Conservation (phyloP, 2,329 filamentous ascomycete species). For the Escovopsis sp. region DNA sequence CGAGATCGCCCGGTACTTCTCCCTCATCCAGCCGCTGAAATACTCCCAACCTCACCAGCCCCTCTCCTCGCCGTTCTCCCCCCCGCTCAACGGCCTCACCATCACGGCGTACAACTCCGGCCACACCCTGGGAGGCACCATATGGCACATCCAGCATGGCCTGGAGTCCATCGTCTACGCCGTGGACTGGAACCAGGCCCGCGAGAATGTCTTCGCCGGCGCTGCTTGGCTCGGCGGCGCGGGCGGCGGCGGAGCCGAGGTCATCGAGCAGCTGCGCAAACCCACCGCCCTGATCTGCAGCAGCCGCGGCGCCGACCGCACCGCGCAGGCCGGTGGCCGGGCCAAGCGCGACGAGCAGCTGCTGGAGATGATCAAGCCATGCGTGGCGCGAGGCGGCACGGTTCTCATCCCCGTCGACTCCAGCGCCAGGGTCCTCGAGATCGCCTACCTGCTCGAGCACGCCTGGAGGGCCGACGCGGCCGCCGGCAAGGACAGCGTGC, state of each 20-base stretch:
- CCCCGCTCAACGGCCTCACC: constrained; percentile 76
- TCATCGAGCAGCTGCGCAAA: constrained; percentile 84
- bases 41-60: constrained; percentile 95
- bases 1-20: constrained; percentile 87
- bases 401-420: constrained; percentile 91
- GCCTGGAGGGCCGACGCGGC: constrained; percentile 61
- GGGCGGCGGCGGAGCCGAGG: constrained; percentile 67
- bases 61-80: constrained; percentile 71
- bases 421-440: constrained; percentile 81
- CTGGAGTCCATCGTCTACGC: constrained; percentile 96
- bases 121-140: constrained; percentile 88
- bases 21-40: constrained; percentile 78
- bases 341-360: constrained; percentile 76
- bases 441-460: constrained; percentile 85
- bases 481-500: constrained; percentile 30
- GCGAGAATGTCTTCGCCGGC: constrained; percentile 85
- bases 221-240: constrained; percentile 85
- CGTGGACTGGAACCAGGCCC: constrained; percentile 95
- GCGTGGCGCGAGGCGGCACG: constrained; percentile 69
- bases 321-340: constrained; percentile 55
- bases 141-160: constrained; percentile 97
- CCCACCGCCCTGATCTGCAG: constrained; percentile 91
- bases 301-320: constrained; percentile 61
- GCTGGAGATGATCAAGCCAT: constrained; percentile 65
- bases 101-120: constrained; percentile 96